These are phyloP conservation scores for Claviceps humidiphila DNA, from an alignment of 2,329 filamentous ascomycete species.

Conservation along the genomic window DNA sequence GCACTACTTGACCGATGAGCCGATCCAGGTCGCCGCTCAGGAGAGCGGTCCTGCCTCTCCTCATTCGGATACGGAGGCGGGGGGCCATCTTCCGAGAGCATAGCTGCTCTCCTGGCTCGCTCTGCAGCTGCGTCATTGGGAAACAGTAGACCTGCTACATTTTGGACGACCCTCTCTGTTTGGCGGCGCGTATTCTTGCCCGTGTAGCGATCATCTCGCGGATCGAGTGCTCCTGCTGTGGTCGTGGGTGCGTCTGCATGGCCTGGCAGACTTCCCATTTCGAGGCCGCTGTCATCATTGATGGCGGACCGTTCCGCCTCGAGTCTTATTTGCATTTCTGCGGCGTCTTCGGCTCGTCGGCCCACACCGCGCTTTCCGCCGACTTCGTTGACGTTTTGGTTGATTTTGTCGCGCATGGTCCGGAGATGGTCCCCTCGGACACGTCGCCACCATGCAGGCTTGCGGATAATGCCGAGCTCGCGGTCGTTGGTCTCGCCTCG, in stretches of 20 bases:
- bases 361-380: slow-evolving; percentile 34
- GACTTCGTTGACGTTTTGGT: slow-evolving; percentile 41
- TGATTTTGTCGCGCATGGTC: slow-evolving; percentile 37
- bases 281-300: slow-evolving; percentile 22
- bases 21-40: slow-evolving; percentile 14
- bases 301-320: slow-evolving; percentile 18
- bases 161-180: slow-evolving; percentile 29
- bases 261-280: slow-evolving; percentile 22
- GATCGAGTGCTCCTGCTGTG: background rate
- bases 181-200: slow-evolving; percentile 33
- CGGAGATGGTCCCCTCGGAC: slow-evolving; percentile 31
- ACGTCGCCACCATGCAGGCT: slow-evolving; percentile 55
- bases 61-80: slow-evolving; percentile 26
- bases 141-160: slow-evolving; percentile 35
- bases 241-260: slow-evolving; percentile 7
- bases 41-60: slow-evolving; percentile 12
- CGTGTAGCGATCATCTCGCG: slow-evolving; percentile 16
- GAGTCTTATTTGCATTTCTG: slow-evolving; percentile 22
- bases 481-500: slow-evolving; percentile 43
- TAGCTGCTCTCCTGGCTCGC: slow-evolving; percentile 22
- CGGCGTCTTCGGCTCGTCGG: slow-evolving; percentile 25
- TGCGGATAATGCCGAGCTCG: slow-evolving; percentile 46
- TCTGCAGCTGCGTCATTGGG: slow-evolving; percentile 22
- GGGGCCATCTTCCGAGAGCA: slow-evolving; percentile 31
- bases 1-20: slow-evolving; percentile 31